Evolutionary conservation across 129 eudicot species (phyloP), one percentile per base, ranked within the genome.

Genomic region (Flaveria trinervia): DNA sequence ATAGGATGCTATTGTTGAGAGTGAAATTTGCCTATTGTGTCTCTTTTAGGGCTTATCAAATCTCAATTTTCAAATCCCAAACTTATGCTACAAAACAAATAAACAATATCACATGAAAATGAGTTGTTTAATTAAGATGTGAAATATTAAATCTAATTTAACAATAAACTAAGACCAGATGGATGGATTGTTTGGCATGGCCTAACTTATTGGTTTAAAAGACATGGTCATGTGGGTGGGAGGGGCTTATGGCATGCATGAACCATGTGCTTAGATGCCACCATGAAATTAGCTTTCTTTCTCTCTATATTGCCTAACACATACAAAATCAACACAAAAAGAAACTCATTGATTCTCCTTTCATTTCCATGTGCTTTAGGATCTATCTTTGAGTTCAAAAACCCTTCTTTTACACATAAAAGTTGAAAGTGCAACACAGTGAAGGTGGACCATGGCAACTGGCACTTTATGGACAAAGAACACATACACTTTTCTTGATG

Each of bases 171-270:
- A 71, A 33, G 67, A 49, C 71, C 26, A 56, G 41, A 70, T 71
- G 43, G 76, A 69, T 55, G 74, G 61, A 78, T 70, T 59, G 70
- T 60, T 79, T 50, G 78, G 83, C 68, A 72, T 51, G 57, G 39
- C 73, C 78, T 50, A 72, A 72, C 73, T 23, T 79, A 71, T 59
- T 48, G 22, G 73, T 51, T 64, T 50, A 64, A 79, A 55, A 72
- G 78, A 79, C 68, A 71, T 79, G 78, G 30, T 72, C 83, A 79
- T 62, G 83, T 51, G 78, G 78, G 83, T 51, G 78, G 78, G 51
- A 71, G 72, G 67, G 50, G 51, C 50, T 71, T 72, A 33, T 77
- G 74, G 69, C 57, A 77, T 68, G 68, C 81, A 71, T 69, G 76
- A 51, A 68, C 78, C 83, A 72, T 72, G 57, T 79, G 83, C 66